Evolutionary conservation across 2,329 filamentous ascomycete genomes (phyloP).

Genomic region (Escovopsis weberi): DNA sequence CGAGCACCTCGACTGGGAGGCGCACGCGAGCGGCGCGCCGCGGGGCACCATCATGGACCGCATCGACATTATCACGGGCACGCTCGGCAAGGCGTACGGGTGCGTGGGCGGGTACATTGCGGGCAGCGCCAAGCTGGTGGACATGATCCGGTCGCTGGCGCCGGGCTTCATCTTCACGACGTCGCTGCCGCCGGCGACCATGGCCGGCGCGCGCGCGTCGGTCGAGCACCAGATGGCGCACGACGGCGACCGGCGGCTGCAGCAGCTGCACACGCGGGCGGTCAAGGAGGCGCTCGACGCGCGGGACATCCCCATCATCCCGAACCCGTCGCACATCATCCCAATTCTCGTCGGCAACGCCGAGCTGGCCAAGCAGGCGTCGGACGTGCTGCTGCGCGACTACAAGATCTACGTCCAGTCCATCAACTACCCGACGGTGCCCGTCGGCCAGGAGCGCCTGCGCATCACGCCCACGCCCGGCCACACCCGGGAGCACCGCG

Average conservation of each 20-base stretch:
- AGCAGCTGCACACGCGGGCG: conserved; percentile 90
- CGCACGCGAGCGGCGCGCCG: conserved; percentile 60
- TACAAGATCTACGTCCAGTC: conserved; percentile 95
- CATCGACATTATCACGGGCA: conserved; percentile 94
- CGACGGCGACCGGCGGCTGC: conserved; percentile 73
- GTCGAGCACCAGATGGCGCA: conserved; percentile 89
- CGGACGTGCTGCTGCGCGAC: conserved; percentile 78
- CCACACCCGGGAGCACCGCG: conserved; percentile 70
- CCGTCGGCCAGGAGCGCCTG: conserved; percentile 91
- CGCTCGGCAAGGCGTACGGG: conserved; percentile 92
- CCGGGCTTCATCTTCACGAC: conserved; percentile 99
- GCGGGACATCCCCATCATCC: conserved; percentile 87
- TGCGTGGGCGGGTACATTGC: conserved; percentile 98
- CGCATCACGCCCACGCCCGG: conserved; percentile 93
- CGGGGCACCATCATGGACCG: conserved; percentile 85
- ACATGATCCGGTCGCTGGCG: conserved; percentile 84
- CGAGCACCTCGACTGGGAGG: conserved; percentile 90
- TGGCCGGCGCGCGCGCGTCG: conserved; percentile 82
- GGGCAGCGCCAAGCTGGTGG: conserved; percentile 71
- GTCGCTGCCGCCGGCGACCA: conserved; percentile 85
- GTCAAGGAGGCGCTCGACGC: conserved; percentile 73
- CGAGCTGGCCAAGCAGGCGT: conserved; percentile 80
- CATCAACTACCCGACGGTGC: conserved; percentile 98
- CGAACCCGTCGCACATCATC: conserved; percentile 93
- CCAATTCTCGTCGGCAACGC: conserved; percentile 90